phyloP scores from a whole-genome alignment of 495 filamentous ascomycete genomes.

The Hyaloscypha bicolor region DNA sequence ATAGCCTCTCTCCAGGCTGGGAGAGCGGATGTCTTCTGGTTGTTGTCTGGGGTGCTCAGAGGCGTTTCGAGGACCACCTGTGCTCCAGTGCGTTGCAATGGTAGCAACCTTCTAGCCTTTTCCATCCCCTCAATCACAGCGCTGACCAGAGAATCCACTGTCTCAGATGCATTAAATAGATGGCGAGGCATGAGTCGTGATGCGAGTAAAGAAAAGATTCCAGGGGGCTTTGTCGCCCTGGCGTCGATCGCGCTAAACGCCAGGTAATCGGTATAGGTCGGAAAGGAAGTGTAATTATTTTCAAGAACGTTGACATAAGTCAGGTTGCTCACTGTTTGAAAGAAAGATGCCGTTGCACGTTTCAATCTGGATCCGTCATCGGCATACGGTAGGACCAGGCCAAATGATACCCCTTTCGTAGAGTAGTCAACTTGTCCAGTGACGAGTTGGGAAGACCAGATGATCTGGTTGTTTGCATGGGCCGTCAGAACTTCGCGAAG shows the following conservation, averaged over 20 bases:
- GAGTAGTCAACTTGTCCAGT: background rate
- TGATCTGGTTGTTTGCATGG: background rate
- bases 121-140: background rate
- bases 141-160: conserved; percentile 12
- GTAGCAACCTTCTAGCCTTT: background rate
- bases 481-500: background rate
- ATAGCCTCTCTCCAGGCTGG: conserved; percentile 56
- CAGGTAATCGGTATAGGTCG: background rate
- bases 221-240: conserved; percentile 20
- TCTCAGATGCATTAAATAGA: conserved; percentile 32
- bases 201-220: conserved; percentile 30
- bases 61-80: conserved; percentile 13
- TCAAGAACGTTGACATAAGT: background rate
- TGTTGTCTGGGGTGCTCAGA: conserved; percentile 32
- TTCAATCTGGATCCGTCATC: conserved; percentile 26
- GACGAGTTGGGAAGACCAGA: background rate
- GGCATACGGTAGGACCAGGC: conserved; percentile 27
- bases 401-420: background rate
- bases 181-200: conserved; percentile 31
- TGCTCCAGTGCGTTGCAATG: background rate
- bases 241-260: conserved; percentile 5
- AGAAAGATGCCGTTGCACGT: conserved; percentile 21
- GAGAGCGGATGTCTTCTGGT: conserved; percentile 34
- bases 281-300: background rate
- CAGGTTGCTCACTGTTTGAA: background rate